Evolutionary conservation across 805 yeast genomes (phyloP).

Genomic region (Spathaspora passalidarum): DNA sequence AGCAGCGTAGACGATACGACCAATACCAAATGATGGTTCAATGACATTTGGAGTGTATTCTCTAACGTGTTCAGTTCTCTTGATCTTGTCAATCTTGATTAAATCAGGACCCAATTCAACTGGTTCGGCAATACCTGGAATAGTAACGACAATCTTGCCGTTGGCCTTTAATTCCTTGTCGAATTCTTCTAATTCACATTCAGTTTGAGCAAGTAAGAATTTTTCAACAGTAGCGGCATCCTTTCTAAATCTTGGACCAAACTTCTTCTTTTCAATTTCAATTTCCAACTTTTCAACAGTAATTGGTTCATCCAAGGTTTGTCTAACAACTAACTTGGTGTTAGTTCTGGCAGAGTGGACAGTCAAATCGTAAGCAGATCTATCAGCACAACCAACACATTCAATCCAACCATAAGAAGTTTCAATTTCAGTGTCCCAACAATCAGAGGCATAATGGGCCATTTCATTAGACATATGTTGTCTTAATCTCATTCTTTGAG

Average conservation of each 20-base stretch:
- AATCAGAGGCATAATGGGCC: conserved; percentile 99
- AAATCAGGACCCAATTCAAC: conserved; percentile 73
- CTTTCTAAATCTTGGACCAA: conserved; percentile 96
- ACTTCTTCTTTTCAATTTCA: conserved; percentile 88
- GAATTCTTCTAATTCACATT: conserved; percentile 79
- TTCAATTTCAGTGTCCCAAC: conserved; percentile 98
- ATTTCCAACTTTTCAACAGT: conserved; percentile 81
- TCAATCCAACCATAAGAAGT: conserved; percentile 99
- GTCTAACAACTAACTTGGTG: conserved; percentile 92
- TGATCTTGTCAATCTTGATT: conserved; percentile 72
- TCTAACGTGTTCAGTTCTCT: conserved; percentile 84
- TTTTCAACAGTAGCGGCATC: conserved; percentile 91
- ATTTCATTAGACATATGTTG: conserved; percentile 98
- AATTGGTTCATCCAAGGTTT: conserved; percentile 80
- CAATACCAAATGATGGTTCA: conserved; percentile 99
- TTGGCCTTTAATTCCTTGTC: conserved; percentile 60
- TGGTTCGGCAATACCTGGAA: conserved; percentile 61
- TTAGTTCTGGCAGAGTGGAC: conserved; percentile 95
- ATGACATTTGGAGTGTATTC: conserved; percentile 96
- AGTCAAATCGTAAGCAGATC: conserved; percentile 95
- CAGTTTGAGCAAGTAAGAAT: conserved; percentile 71
- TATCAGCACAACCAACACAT: conserved; percentile 99
- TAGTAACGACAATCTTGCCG: conserved; percentile 63
- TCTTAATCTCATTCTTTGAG: conserved; percentile 84
- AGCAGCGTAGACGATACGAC: conserved; percentile 89